A percentile compares a stretch with the other conserved stretches of the same genome.
Conservation (phyloP, 768 basidiomycete species). For the Termitomyces sp. region DNA sequence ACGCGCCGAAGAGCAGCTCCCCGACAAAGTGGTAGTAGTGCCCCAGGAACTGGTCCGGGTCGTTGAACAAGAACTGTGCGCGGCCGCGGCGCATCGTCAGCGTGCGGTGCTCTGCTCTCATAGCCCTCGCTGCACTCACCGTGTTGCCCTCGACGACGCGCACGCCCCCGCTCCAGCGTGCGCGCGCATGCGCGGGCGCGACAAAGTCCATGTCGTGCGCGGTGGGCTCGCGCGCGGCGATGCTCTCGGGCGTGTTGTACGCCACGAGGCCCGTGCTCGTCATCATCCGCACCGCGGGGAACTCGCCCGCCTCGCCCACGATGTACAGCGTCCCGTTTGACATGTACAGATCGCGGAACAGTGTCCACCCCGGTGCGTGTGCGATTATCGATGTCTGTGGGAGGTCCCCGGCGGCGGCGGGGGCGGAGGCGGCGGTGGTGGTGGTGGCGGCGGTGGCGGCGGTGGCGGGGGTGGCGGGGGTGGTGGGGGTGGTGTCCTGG, state of each 20-base stretch:
- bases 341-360: conserved; percentile 82
- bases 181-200: conserved; percentile 50
- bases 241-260: conserved; percentile 56
- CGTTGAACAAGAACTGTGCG: conserved; percentile 57
- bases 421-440: no score
- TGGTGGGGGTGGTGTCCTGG: no score
- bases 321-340: conserved; percentile 77
- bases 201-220: conserved; percentile 56
- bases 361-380: conserved; percentile 81
- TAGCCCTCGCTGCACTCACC: neutral
- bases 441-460: no score
- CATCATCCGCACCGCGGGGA: conserved; percentile 51
- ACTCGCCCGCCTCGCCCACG: conserved; percentile 32
- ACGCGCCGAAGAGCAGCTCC: conserved; percentile 71
- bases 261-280: conserved; percentile 63
- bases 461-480: no score
- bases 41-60: conserved; percentile 69
- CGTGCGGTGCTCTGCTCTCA: no score
- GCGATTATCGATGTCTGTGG: conserved; percentile 53
- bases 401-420: no score
- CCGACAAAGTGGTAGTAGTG: conserved; percentile 90
- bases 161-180: conserved; percentile 45
- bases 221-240: conserved; percentile 63
- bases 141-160: neutral
- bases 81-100: no score